These are phyloP conservation scores for Kodamaea leandrae DNA, from an alignment of 805 yeast species.

Conservation along the genomic window DNA sequence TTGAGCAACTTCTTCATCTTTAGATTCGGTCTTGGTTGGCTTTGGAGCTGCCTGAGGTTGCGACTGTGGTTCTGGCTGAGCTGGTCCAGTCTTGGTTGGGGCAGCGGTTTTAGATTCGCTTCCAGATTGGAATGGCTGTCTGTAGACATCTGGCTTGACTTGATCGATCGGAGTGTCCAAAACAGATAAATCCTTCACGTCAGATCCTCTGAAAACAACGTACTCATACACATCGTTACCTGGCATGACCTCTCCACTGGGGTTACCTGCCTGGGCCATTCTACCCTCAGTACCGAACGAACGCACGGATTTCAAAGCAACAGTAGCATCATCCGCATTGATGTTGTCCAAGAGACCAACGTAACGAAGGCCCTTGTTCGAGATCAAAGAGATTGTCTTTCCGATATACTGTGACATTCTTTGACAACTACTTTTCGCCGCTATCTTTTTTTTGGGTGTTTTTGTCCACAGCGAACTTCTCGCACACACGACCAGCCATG, in stretches of 20 bases:
- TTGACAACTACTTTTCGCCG: neutral
- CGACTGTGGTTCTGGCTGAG: constrained; percentile 9
- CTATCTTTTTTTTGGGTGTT: neutral
- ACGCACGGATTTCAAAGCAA: constrained; percentile 74
- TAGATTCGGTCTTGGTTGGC: constrained; percentile 13
- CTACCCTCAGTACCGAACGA: constrained; percentile 94
- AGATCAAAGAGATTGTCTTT: constrained; percentile 76
- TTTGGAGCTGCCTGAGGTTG: constrained; percentile 13
- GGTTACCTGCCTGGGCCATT: constrained; percentile 53
- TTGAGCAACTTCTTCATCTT: constrained; percentile 12
- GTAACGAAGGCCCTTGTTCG: constrained; percentile 78
- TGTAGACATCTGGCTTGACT: constrained; percentile 52
- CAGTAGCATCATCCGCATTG: constrained; percentile 87
- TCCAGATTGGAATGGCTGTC: constrained; percentile 11
- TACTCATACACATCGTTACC: constrained; percentile 67
- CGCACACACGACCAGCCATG: neutral
- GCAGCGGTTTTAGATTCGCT: constrained; percentile 1
- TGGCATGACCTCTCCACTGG: constrained; percentile 67
- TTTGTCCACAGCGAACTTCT: neutral
- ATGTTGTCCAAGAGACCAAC: constrained; percentile 86
- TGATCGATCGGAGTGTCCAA: constrained; percentile 68
- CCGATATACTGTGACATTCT: constrained; percentile 91
- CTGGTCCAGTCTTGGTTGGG: constrained; percentile 8
- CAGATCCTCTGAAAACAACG: constrained; percentile 86
- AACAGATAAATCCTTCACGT: constrained; percentile 85